Conservation (phyloP, 108 stramenopile genomes). For the Parietichytrium sp. region DNA sequence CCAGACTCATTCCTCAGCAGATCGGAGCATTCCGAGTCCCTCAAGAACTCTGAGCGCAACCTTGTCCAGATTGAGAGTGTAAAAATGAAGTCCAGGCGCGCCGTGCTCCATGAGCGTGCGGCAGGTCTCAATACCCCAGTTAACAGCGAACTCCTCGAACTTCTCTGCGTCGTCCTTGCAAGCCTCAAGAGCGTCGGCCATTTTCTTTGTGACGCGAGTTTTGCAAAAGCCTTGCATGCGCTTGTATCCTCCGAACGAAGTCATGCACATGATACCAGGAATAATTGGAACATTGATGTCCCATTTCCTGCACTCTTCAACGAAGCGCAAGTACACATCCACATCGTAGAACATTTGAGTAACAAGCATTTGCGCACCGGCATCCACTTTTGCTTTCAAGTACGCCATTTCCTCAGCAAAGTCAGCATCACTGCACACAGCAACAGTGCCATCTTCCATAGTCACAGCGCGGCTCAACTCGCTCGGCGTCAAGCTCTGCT, state of each 20-base stretch:
- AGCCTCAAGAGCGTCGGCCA: constrained; percentile 75
- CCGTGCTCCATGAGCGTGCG: constrained; percentile 72
- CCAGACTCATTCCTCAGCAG: not conserved
- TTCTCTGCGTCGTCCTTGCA: constrained; percentile 83
- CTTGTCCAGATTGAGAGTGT: constrained; percentile 94
- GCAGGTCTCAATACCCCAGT: constrained; percentile 84
- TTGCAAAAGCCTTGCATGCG: constrained; percentile 99
- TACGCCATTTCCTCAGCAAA: constrained; percentile 96
- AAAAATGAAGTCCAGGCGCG: constrained; percentile 87
- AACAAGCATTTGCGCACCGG: constrained; percentile 82
- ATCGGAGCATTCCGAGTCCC: constrained; percentile 54
- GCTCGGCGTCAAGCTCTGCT: constrained; percentile 70
- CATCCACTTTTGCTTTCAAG: constrained; percentile 89
- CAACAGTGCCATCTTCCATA: constrained; percentile 70
- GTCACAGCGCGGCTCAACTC: constrained; percentile 77
- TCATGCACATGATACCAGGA: constrained; percentile 98
- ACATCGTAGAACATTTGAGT: constrained; percentile 99
- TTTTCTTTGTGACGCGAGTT: constrained; percentile 84
- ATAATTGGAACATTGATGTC: constrained; percentile 91
- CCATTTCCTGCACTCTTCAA: constrained; percentile 79
- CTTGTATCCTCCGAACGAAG: constrained; percentile 88
- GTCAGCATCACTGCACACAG: constrained; percentile 86
- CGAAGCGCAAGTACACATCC: constrained; percentile 82
- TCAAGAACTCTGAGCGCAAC: constrained; percentile 87
- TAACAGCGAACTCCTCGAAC: constrained; percentile 84